A percentile compares a stretch with the other conserved stretches of the same genome.
These are phyloP conservation scores for Heterococcus sp. DNA, from an alignment of 108 stramenopile genomes.

Conservation along the genomic window DNA sequence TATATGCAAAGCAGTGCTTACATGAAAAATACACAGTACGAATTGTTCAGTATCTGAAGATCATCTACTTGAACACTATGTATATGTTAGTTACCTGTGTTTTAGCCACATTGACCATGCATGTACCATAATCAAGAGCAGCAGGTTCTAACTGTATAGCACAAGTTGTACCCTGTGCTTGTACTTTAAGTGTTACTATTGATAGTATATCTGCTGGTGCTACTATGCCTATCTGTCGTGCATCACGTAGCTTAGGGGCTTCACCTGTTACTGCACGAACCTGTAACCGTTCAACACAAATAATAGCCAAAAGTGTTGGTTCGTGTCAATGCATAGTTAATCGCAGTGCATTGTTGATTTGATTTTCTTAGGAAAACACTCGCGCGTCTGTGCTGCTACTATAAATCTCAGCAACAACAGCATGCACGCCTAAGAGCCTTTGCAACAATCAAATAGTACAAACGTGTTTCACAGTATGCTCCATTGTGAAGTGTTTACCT, in stretches of 20 bases:
- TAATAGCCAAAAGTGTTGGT: too few relatives aligned
- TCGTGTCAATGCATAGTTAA: not conserved
- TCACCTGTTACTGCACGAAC: not conserved
- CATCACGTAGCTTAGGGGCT: not conserved
- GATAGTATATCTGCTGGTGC: not conserved
- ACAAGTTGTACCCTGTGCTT: not conserved
- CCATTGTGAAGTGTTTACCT: slow-evolving; percentile 5
- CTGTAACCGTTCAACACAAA: not conserved
- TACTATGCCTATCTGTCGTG: not conserved
- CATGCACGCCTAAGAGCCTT: not conserved
- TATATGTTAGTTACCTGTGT: too few relatives aligned
- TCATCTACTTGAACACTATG: too few relatives aligned
- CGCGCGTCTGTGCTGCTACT: not conserved
- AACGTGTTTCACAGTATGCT: not conserved
- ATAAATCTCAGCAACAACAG: slow-evolving; percentile 12
- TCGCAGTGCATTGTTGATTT: not conserved
- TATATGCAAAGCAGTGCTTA: too few relatives aligned
- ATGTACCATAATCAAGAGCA: not conserved
- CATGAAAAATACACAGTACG: too few relatives aligned
- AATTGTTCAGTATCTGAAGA: too few relatives aligned
- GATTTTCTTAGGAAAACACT: not conserved
- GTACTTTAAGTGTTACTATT: not conserved
- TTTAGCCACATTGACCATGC: not conserved
- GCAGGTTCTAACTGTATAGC: not conserved
- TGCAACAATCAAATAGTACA: slow-evolving; percentile 35